phyloP scores from a whole-genome alignment of 768 basidiomycete genomes.

The Lactarius sp. region DNA sequence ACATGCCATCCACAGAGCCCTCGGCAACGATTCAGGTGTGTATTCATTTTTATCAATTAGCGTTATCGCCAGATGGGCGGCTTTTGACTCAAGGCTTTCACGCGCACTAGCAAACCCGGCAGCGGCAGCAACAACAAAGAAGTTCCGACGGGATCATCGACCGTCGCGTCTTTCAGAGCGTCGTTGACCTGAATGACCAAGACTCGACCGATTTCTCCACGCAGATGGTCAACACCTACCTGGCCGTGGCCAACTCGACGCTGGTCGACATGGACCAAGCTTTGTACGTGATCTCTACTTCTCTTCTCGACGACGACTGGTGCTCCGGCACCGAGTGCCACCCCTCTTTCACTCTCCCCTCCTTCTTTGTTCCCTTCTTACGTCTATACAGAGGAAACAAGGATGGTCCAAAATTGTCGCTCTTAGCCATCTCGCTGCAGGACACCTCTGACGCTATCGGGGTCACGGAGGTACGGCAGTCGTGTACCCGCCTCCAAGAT shows the following conservation, averaged over 20 bases:
- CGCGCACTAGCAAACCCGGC: neutral
- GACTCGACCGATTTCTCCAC: constrained; percentile 21
- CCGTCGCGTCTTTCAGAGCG: constrained; percentile 11
- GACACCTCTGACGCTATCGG: constrained; percentile 16
- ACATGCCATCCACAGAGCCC: neutral
- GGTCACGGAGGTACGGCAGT: constrained; percentile 7
- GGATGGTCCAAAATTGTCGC: neutral
- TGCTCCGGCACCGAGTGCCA: neutral
- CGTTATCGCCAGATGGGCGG: neutral
- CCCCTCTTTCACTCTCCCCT: too few species aligned
- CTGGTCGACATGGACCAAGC: constrained; percentile 13
- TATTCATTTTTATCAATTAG: neutral
- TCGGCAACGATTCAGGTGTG: neutral
- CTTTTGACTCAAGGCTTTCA: neutral
- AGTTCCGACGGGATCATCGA: constrained; percentile 8
- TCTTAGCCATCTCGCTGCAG: constrained; percentile 12
- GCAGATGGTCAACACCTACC: constrained; percentile 15
- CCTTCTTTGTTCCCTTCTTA: neutral
- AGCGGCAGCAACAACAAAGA: neutral
- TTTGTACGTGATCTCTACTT: constrained; percentile 5
- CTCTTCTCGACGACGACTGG: neutral
- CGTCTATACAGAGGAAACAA: neutral
- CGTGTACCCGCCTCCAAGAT: constrained; percentile 7
- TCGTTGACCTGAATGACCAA: constrained; percentile 9
- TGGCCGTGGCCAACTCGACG: constrained; percentile 10